These are phyloP conservation scores for Spinacia oleracea DNA, from an alignment of 179 eudicot species.

Conservation along the genomic window DNA sequence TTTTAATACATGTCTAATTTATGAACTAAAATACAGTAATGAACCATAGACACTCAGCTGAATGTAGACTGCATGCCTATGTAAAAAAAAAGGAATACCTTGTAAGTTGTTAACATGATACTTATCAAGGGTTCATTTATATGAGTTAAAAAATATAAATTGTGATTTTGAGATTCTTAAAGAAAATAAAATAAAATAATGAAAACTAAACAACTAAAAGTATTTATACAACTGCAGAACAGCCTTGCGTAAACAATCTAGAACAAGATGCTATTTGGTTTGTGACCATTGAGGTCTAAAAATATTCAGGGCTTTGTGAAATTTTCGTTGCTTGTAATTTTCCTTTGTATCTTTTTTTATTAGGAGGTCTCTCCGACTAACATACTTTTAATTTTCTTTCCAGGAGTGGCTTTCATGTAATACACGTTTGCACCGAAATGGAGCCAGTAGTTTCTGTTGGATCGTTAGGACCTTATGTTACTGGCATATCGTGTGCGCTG, in stretches of 20 bases:
- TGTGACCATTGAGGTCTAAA: neutral
- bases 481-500: slow-evolving; percentile 59
- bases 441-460: slow-evolving; percentile 62
- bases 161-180: neutral
- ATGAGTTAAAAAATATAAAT: neutral
- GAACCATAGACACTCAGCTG: neutral
- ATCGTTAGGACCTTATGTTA: slow-evolving; percentile 63
- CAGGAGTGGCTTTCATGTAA: slow-evolving; percentile 57
- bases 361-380: neutral
- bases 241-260: neutral
- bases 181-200: neutral
- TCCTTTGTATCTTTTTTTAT: neutral
- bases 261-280: neutral
- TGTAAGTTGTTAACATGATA: neutral
- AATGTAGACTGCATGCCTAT: neutral
- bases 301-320: neutral
- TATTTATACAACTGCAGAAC: neutral
- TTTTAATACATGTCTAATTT: neutral
- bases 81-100: neutral
- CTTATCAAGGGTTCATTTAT: neutral
- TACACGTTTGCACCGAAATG: slow-evolving; percentile 78
- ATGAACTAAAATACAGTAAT: neutral
- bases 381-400: slow-evolving; percentile 11
- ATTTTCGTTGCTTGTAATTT: neutral
- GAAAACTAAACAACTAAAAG: neutral